Evolutionary conservation across 2,329 filamentous ascomycete genomes (phyloP).

Genomic region (Fusarium sp.): DNA sequence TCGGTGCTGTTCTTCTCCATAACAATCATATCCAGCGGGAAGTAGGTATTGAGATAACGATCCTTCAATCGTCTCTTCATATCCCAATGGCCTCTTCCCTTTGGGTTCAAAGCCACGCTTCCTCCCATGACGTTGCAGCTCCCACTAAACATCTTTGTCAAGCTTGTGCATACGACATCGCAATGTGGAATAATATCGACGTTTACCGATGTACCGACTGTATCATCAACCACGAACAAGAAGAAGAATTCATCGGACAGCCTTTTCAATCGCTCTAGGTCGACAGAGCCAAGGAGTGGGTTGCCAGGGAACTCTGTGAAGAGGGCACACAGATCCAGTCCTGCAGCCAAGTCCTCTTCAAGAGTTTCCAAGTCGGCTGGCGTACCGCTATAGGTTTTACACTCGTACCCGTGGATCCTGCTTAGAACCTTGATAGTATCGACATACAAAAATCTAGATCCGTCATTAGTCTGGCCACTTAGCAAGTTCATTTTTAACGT

Average conservation of each 20-base stretch:
- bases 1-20: slow-evolving; percentile 53
- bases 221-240: slow-evolving; percentile 56
- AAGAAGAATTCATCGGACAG: slow-evolving; percentile 51
- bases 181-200: slow-evolving; percentile 56
- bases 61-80: slow-evolving; percentile 40
- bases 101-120: slow-evolving; percentile 55
- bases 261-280: slow-evolving; percentile 41
- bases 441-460: slow-evolving; percentile 42
- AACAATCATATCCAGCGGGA: slow-evolving; percentile 38
- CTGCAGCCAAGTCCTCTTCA: slow-evolving; percentile 48
- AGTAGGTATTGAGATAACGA: slow-evolving; percentile 37
- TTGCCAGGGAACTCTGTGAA: slow-evolving; percentile 57
- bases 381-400: slow-evolving; percentile 57
- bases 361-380: slow-evolving; percentile 53
- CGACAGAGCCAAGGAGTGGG: slow-evolving; percentile 44
- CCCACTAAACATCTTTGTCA: slow-evolving; percentile 66
- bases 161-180: slow-evolving; percentile 60
- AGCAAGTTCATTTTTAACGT: not conserved
- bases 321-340: slow-evolving; percentile 53
- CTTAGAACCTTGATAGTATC: slow-evolving; percentile 45
- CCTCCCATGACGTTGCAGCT: slow-evolving; percentile 63
- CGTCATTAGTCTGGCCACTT: not conserved
- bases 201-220: slow-evolving; percentile 56
- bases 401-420: slow-evolving; percentile 40
- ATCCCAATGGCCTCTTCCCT: slow-evolving; percentile 46